Percentiles rank a stretch among this genome's conserved stretches.
Evolutionary conservation across 2,329 filamentous ascomycete species (phyloP).

Genomic region (Bipolaris victoriae): DNA sequence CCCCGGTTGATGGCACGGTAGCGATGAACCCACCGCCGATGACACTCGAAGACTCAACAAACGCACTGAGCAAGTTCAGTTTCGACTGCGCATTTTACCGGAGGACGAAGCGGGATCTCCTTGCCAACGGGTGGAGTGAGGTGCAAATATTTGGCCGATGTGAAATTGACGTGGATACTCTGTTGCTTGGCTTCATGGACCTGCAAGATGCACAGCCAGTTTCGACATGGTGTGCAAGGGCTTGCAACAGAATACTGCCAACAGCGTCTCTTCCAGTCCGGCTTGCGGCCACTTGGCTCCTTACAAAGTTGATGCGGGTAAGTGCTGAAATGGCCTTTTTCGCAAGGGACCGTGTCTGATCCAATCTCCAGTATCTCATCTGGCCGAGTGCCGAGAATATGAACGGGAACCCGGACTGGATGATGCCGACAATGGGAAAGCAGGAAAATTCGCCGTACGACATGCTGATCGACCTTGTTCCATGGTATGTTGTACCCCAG

Average conservation of each 20-base stretch:
- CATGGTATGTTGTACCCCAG: slow-evolving; percentile 33
- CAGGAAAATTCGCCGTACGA: slow-evolving; percentile 42
- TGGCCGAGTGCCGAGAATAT: slow-evolving; percentile 48
- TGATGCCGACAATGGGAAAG: slow-evolving; percentile 39
- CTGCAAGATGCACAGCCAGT: slow-evolving; percentile 43
- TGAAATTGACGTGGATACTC: slow-evolving; percentile 45
- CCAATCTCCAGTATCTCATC: slow-evolving; percentile 38
- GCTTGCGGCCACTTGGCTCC: slow-evolving; percentile 40
- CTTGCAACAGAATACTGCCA: slow-evolving; percentile 40
- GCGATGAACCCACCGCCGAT: slow-evolving; percentile 29
- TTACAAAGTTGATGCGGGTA: slow-evolving; percentile 48
- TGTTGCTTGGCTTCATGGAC: slow-evolving; percentile 44
- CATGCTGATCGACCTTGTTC: slow-evolving; percentile 43
- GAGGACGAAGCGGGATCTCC: slow-evolving; percentile 40
- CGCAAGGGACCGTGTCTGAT: slow-evolving; percentile 15
- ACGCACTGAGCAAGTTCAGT: slow-evolving; percentile 38
- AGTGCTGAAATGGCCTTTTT: slow-evolving; percentile 13
- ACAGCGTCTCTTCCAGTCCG: slow-evolving; percentile 34
- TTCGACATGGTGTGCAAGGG: slow-evolving; percentile 43
- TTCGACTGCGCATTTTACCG: slow-evolving; percentile 45
- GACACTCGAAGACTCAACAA: slow-evolving; percentile 27
- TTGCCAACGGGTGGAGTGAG: slow-evolving; percentile 42
- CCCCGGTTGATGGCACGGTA: slow-evolving; percentile 24
- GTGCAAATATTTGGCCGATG: slow-evolving; percentile 41
- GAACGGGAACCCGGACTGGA: slow-evolving; percentile 45